Evolutionary conservation across 2,329 filamentous ascomycete species (phyloP).

Genomic region (Aspergillus costaricaensis): DNA sequence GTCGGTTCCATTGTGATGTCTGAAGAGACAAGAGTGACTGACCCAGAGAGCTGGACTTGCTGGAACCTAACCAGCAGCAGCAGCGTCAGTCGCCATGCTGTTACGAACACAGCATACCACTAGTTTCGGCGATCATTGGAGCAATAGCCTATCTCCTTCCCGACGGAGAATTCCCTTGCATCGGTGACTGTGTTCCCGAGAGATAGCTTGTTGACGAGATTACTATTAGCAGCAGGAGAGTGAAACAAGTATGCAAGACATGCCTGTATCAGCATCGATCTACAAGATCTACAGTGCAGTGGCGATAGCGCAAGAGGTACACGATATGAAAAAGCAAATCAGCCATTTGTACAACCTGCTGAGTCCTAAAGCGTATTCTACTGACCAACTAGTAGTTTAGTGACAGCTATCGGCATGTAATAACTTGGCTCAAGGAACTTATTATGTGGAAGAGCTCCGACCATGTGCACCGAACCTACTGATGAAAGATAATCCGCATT

Average conservation of each 20-base stretch:
- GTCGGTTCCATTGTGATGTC: background rate
- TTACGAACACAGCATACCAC: background rate
- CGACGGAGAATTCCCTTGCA: background rate
- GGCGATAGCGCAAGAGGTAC: background rate
- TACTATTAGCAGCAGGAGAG: background rate
- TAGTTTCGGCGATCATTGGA: background rate
- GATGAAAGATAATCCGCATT: too few relatives aligned
- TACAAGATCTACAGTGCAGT: background rate
- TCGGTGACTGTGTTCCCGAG: background rate
- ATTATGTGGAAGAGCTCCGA: too few relatives aligned
- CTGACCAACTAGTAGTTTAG: too few relatives aligned
- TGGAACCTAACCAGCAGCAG: background rate
- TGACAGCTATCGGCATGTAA: too few relatives aligned
- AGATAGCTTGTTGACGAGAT: background rate
- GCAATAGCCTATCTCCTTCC: background rate
- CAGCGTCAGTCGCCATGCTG: background rate
- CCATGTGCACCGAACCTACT: too few relatives aligned
- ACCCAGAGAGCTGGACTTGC: background rate
- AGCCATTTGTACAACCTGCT: background rate
- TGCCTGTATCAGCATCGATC: background rate
- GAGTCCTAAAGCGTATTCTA: background rate
- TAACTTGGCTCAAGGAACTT: too few relatives aligned
- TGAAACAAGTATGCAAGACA: background rate
- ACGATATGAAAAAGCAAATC: background rate
- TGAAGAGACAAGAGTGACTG: background rate